phyloP scores from a whole-genome alignment of 129 eudicot species.

The Silybum marianum region DNA sequence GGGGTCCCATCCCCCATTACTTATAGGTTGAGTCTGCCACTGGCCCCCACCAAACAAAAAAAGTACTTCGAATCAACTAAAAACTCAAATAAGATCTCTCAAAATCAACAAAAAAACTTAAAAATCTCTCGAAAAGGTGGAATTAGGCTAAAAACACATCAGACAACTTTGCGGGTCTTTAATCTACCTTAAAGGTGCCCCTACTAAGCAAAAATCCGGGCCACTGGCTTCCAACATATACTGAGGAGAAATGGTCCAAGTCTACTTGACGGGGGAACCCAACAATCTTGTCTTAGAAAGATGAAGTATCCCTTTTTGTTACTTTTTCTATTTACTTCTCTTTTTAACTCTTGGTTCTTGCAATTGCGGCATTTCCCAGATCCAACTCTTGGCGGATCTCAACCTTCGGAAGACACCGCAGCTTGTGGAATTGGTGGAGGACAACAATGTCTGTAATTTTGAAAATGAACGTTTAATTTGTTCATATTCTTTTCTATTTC shows the following conservation, averaged over 20 bases:
- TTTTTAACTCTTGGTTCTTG: slow-evolving; percentile 5
- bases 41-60: no score
- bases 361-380: slow-evolving; percentile 49
- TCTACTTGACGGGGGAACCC: not conserved
- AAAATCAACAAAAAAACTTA: no score
- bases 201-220: no score
- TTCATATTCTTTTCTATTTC: not conserved
- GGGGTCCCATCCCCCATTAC: no score
- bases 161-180: no score
- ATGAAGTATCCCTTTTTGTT: not conserved
- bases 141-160: no score
- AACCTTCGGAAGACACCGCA: slow-evolving; percentile 96
- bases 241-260: not conserved
- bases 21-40: no score
- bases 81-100: no score
- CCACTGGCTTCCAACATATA: not conserved
- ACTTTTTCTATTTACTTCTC: not conserved
- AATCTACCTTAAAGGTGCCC: no score
- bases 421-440: slow-evolving; percentile 87
- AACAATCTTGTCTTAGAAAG: not conserved
- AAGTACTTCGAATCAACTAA: no score
- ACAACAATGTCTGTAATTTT: slow-evolving; percentile 52
- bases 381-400: slow-evolving; percentile 91
- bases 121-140: no score
- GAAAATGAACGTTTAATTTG: not conserved